These are phyloP conservation scores for Capillidium rhysosporum DNA, from an alignment of 371 early-diverging fungal species.

Conservation along the genomic window DNA sequence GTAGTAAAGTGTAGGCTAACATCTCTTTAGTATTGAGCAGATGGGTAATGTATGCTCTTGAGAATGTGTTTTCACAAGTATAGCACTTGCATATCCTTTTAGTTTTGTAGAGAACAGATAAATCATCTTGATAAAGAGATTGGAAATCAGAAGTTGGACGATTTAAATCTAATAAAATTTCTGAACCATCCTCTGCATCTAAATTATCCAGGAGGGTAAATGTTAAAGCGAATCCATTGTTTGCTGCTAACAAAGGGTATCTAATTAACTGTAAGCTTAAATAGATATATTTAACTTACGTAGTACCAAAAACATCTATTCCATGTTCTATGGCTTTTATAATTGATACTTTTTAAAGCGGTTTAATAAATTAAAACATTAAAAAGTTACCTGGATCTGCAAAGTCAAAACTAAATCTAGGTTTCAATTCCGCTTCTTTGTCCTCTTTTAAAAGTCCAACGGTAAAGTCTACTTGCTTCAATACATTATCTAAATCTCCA, in stretches of 20 bases:
- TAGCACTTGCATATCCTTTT: conserved; percentile 1
- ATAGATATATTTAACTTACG: background rate
- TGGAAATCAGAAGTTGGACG: background rate
- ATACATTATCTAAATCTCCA: background rate
- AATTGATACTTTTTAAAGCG: background rate
- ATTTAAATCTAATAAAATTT: conserved; percentile 1
- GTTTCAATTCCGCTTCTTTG: background rate
- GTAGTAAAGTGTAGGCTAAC: background rate
- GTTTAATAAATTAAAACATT: background rate
- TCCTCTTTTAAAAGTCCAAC: background rate
- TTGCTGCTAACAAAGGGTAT: background rate
- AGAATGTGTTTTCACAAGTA: conserved; percentile 1
- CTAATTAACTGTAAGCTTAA: background rate
- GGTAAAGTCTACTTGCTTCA: background rate
- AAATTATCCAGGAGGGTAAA: background rate
- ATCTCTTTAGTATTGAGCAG: conserved; percentile 5
- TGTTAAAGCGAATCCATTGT: conserved; percentile 2
- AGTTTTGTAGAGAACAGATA: background rate
- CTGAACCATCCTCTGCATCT: background rate
- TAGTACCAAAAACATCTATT: background rate
- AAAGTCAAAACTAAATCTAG: conserved; percentile 1
- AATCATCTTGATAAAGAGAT: background rate
- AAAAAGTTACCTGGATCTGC: background rate
- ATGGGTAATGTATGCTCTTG: conserved; percentile 4
- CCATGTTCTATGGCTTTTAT: background rate